Conservation (phyloP, 139 green algal species). For the Chloropicon primus region DNA sequence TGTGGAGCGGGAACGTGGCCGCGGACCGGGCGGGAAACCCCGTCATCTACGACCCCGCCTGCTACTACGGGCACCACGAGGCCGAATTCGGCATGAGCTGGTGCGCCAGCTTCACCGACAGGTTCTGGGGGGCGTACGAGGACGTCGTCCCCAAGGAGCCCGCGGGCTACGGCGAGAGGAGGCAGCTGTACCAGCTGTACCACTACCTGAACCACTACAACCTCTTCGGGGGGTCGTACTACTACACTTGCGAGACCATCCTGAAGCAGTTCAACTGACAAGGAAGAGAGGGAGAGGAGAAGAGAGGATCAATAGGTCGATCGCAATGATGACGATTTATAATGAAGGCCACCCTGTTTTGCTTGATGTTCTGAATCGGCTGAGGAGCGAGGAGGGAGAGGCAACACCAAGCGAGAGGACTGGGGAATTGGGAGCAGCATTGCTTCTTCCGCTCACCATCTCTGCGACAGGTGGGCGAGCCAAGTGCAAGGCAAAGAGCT, state of each 20-base stretch:
- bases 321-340: no score
- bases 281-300: no score
- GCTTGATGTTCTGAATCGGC: no score
- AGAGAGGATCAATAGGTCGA: no score
- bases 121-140: constrained; percentile 44
- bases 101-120: constrained; percentile 41
- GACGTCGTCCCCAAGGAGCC: constrained; percentile 36
- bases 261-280: constrained; percentile 11
- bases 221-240: constrained; percentile 64
- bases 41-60: constrained; percentile 66
- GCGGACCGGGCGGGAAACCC: constrained; percentile 40
- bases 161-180: constrained; percentile 54
- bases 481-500: no score
- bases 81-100: constrained; percentile 94
- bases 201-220: constrained; percentile 91
- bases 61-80: constrained; percentile 88
- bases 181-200: constrained; percentile 75
- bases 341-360: no score
- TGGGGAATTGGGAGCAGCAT: no score
- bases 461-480: no score
- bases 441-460: no score
- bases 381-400: no score
- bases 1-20: constrained; percentile 93
- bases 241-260: constrained; percentile 28
- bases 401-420: no score